Evolutionary conservation across 2,329 filamentous ascomycete genomes (phyloP), one percentile per base, ranked within the genome.

Genomic region (Neonectria hederae): DNA sequence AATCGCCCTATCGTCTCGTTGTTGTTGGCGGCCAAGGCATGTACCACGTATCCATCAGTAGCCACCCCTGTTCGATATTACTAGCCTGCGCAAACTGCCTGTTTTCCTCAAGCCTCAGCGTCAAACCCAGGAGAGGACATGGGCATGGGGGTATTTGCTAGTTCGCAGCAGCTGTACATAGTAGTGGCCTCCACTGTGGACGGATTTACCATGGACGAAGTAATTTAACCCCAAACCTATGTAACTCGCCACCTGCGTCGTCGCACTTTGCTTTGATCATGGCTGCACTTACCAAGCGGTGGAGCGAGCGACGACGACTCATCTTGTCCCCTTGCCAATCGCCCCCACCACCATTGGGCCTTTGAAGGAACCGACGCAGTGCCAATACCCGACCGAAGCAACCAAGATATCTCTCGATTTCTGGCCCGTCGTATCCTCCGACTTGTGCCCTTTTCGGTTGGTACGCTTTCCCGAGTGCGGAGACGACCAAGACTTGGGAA

Each of bases 11-110:
- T 60, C 57, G 26, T 48, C 53, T 1, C 10, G n/a, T 38, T 60
- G 57, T 40, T 60, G 57, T 40, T 54, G 57, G 57, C 57, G 40
- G 14, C 49, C 40, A 48, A n/a, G 3, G 57, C 40, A 54, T 49
- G 38, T 45, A 28, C 35, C 19, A 19, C 24, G 17, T 21, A 21
- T 58, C 43, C 49, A 48, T 53, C 28, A 59, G 56, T 38, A 32
- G 43, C 35, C 49, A 38, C 22, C 48, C 40, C 30, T 19, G 48
- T 17, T n/a, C 14, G 46, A 26, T 21, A 14, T 30, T 21, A n/a
- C 48, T 51, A 51, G 48, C 26, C 48, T 46, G 40, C 40, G 40
- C 40, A 53, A 49, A 28, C 51, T 17, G 21, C 21, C 51, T n/a
- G 13, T 13, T 21, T 38, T 19, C 1, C 51, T 40, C 32, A 53